These are phyloP conservation scores for Aspergillus carlsbadensis DNA, from an alignment of 495 filamentous ascomycete species.

Conservation along the genomic window DNA sequence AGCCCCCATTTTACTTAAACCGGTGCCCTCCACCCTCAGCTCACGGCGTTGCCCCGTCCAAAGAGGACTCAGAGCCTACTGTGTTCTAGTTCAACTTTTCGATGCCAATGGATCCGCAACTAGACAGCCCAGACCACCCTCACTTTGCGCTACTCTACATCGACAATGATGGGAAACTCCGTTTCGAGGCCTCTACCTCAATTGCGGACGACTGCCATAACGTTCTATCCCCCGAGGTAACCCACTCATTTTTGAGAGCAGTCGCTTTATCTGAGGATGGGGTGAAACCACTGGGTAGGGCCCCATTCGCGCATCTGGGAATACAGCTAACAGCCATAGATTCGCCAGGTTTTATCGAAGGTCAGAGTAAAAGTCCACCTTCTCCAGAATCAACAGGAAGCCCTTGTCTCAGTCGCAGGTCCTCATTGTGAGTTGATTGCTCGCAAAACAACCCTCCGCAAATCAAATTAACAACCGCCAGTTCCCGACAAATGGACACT, in stretches of 20 bases:
- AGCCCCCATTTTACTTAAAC: no score
- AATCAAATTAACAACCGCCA: neutral
- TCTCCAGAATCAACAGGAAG: slow-evolving; percentile 18
- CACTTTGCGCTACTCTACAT: slow-evolving; percentile 44
- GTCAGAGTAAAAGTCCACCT: slow-evolving; percentile 13
- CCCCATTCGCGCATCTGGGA: neutral
- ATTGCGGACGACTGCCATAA: slow-evolving; percentile 32
- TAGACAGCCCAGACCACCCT: slow-evolving; percentile 22
- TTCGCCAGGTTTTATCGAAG: slow-evolving; percentile 2
- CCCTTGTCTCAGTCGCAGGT: slow-evolving; percentile 9
- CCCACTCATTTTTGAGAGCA: slow-evolving; percentile 35
- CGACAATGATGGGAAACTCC: slow-evolving; percentile 35
- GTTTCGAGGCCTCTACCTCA: slow-evolving; percentile 36
- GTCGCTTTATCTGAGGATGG: slow-evolving; percentile 29
- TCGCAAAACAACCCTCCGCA: neutral
- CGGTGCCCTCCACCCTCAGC: neutral
- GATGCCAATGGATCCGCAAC: slow-evolving; percentile 28
- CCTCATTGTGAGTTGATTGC: slow-evolving; percentile 11
- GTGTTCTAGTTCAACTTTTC: slow-evolving; percentile 17
- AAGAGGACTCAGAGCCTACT: neutral
- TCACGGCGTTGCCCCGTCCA: neutral
- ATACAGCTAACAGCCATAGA: neutral
- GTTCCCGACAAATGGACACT: slow-evolving; percentile 7
- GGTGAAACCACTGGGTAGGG: slow-evolving; percentile 8
- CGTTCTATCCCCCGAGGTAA: slow-evolving; percentile 37